Conservation (phyloP, 2,329 filamentous ascomycete species). For the Clonostachys sp. region DNA sequence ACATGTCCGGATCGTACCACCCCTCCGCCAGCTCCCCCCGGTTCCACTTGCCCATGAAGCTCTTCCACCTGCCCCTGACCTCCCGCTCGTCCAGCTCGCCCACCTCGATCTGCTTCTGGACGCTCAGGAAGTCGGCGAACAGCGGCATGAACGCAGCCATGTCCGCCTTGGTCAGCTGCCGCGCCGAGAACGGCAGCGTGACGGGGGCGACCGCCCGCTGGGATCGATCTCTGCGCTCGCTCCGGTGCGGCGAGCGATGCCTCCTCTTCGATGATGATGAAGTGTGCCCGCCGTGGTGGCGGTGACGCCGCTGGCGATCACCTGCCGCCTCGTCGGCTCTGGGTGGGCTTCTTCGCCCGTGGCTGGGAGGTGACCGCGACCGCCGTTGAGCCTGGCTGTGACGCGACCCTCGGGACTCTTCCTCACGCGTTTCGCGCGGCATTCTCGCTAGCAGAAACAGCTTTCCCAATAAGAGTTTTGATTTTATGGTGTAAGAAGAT, state of each 20-base stretch:
- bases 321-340: too few relatives aligned
- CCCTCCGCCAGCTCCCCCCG: constrained; percentile 78
- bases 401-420: too few relatives aligned
- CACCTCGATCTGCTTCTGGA: constrained; percentile 76
- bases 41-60: constrained; percentile 91
- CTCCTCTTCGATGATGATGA: background rate
- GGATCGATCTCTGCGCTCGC: constrained; percentile 4
- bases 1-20: constrained; percentile 85
- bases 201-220: background rate
- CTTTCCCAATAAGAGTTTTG: too few relatives aligned
- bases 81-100: constrained; percentile 70
- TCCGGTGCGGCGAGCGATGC: constrained; percentile 1
- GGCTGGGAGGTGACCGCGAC: too few relatives aligned
- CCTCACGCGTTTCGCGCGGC: too few relatives aligned
- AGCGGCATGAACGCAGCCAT: constrained; percentile 62
- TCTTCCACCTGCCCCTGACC: constrained; percentile 83
- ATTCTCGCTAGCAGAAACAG: too few relatives aligned
- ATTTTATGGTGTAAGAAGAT: too few relatives aligned
- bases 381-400: too few relatives aligned
- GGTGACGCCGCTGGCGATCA: background rate
- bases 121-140: constrained; percentile 79
- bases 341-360: too few relatives aligned
- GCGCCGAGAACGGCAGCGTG: constrained; percentile 61
- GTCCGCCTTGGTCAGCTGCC: constrained; percentile 64
- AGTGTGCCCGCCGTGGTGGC: background rate